Percentiles rank a stretch among this genome's conserved stretches.
Evolutionary conservation across 2,329 filamentous ascomycete genomes (phyloP).

Genomic region (Fusarium chlamydosporum): DNA sequence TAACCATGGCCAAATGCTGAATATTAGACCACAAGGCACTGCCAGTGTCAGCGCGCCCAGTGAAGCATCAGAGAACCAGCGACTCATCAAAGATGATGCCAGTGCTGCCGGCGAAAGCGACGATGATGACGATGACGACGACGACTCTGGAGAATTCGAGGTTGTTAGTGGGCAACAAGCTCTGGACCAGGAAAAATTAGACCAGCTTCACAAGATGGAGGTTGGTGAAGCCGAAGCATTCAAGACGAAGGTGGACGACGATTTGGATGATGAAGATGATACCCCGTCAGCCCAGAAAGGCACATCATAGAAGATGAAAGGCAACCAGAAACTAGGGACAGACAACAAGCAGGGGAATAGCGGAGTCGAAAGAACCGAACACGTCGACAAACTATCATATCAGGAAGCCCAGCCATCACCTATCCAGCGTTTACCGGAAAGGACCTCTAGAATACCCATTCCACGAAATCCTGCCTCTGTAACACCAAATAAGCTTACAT

Average conservation of each 20-base stretch:
- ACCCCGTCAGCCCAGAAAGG: constrained; percentile 46
- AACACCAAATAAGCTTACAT: not conserved
- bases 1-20: constrained; percentile 50
- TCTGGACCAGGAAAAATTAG: constrained; percentile 61
- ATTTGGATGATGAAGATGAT: constrained; percentile 59
- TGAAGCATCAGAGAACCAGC: constrained; percentile 41
- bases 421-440: not conserved
- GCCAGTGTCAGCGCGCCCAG: constrained; percentile 18
- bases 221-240: constrained; percentile 70
- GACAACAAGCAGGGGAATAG: not conserved
- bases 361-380: not conserved
- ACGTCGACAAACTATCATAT: not conserved
- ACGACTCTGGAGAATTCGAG: constrained; percentile 62
- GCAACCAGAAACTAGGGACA: constrained; percentile 12
- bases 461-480: not conserved
- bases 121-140: constrained; percentile 54
- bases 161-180: constrained; percentile 61
- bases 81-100: constrained; percentile 47
- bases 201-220: constrained; percentile 72
- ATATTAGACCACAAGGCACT: constrained; percentile 37
- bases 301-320: constrained; percentile 54
- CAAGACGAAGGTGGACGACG: constrained; percentile 56
- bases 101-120: constrained; percentile 57
- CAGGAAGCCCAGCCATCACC: not conserved
- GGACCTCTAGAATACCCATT: not conserved